phyloP scores from a whole-genome alignment of 1,139 yeast genomes.

The Trichomonascaceae sp. region DNA sequence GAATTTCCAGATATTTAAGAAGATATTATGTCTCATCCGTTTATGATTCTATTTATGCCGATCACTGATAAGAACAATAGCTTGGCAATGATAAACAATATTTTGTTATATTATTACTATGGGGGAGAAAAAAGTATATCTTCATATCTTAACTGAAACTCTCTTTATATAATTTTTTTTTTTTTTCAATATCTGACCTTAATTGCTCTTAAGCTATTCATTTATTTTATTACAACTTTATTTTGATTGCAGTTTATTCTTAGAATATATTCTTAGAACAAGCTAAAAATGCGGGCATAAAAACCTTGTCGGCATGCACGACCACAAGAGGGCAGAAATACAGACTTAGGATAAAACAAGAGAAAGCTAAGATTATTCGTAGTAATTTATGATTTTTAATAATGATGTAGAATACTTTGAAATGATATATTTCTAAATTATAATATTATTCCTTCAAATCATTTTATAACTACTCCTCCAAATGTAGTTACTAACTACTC shows the following conservation, averaged over 20 bases:
- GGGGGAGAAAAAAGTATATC: not conserved
- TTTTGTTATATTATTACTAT: not conserved
- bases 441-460: too few relatives aligned
- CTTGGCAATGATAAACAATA: not conserved
- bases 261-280: not conserved
- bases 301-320: not conserved
- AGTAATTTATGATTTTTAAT: too few relatives aligned
- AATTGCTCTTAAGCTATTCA: not conserved
- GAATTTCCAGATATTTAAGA: not conserved
- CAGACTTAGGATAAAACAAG: too few relatives aligned
- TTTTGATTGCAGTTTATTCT: not conserved
- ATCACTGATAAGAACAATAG: not conserved
- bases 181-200: not conserved
- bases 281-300: not conserved
- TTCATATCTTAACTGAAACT: not conserved
- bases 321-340: too few relatives aligned
- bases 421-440: too few relatives aligned
- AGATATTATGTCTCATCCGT: not conserved
- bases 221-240: not conserved
- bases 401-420: too few relatives aligned
- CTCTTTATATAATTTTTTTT: not conserved
- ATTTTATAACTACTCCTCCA: not conserved
- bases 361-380: too few relatives aligned
- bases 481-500: not conserved
- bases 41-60: not conserved